Evolutionary conservation across 2,329 filamentous ascomycete species (phyloP).

Genomic region (Xylariomycetidae sp.): DNA sequence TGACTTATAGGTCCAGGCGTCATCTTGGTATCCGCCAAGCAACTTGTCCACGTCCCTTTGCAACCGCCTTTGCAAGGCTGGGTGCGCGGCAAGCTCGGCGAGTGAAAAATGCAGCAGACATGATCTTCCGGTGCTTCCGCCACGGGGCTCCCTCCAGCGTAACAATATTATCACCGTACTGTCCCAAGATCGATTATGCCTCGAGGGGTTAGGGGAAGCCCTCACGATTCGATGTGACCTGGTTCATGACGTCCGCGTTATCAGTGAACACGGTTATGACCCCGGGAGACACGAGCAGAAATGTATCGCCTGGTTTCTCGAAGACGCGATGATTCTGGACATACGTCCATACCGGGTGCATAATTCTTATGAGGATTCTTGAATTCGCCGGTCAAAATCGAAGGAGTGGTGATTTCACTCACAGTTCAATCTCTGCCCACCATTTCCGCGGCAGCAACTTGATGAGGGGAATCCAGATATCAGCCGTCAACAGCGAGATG

Average conservation of each 20-base stretch:
- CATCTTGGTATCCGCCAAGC: constrained; percentile 51
- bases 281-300: constrained; percentile 59
- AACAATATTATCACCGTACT: constrained; percentile 70
- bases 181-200: constrained; percentile 53
- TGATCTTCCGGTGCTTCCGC: constrained; percentile 69
- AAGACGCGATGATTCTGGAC: constrained; percentile 53
- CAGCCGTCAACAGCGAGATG: constrained; percentile 51
- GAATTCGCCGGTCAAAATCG: neutral
- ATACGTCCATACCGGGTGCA: constrained; percentile 59
- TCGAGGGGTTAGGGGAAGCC: constrained; percentile 66
- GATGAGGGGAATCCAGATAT: constrained; percentile 52
- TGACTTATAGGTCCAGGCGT: constrained; percentile 64
- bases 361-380: constrained; percentile 3
- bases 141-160: constrained; percentile 65
- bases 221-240: constrained; percentile 62
- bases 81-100: constrained; percentile 62
- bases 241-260: constrained; percentile 60
- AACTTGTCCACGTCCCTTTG: constrained; percentile 65
- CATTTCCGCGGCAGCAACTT: constrained; percentile 48
- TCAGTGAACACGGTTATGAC: constrained; percentile 50
- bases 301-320: constrained; percentile 55
- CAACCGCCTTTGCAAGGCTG: constrained; percentile 57
- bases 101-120: constrained; percentile 66
- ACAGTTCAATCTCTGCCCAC: constrained; percentile 58
- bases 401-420: constrained; percentile 23